A percentile compares a stretch with the other conserved stretches of the same genome.
Conservation (phyloP, 257 asterid species). For the Echites panduratus region DNA sequence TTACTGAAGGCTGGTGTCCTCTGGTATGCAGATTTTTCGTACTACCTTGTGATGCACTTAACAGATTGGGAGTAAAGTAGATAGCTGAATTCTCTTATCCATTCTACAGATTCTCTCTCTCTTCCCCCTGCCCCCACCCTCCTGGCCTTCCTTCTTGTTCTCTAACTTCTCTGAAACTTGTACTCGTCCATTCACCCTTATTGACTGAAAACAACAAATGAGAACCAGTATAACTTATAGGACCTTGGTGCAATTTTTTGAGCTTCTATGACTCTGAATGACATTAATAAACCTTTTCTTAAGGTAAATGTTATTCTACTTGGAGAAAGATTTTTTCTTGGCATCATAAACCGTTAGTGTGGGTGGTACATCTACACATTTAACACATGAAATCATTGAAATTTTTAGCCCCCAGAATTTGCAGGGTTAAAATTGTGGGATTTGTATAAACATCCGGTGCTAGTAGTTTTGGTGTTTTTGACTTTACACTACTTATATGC, state of each 20-base stretch:
- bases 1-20: constrained; percentile 83
- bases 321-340: background rate
- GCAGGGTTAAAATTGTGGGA: background rate
- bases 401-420: background rate
- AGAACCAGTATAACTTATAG: background rate
- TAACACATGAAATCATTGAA: background rate
- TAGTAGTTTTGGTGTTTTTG: background rate
- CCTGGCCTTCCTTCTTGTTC: background rate
- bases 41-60: background rate
- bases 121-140: background rate
- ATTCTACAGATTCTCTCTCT: background rate
- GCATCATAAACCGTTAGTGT: background rate
- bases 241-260: background rate
- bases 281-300: background rate
- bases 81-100: background rate
- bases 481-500: background rate
- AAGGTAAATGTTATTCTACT: background rate
- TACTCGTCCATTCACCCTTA: background rate
- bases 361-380: background rate
- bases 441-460: background rate
- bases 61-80: background rate
- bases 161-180: background rate
- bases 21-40: constrained; percentile 44
- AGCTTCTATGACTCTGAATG: constrained; percentile 2
- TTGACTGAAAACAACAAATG: background rate